Conservation (phyloP, 495 filamentous ascomycete species). For the Massariosphaeria phaeospora region DNA sequence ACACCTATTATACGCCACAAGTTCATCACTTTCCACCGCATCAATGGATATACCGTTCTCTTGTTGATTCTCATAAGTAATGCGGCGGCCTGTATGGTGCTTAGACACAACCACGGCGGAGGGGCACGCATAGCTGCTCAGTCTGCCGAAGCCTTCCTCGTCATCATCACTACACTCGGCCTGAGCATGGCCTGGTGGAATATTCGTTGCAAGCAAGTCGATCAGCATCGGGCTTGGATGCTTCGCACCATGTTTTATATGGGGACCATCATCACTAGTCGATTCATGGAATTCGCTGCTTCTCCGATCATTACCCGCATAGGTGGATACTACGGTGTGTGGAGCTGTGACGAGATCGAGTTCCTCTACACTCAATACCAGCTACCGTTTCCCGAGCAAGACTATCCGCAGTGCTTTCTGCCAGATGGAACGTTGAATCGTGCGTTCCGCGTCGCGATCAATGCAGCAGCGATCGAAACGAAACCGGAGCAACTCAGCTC, state of each 20-base stretch:
- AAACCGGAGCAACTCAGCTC: slow-evolving; percentile 24
- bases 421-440: no score
- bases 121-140: slow-evolving; percentile 43
- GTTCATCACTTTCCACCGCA: slow-evolving; percentile 47
- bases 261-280: slow-evolving; percentile 47
- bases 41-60: slow-evolving; percentile 50
- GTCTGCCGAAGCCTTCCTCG: slow-evolving; percentile 37
- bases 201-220: slow-evolving; percentile 51
- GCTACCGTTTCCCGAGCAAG: no score
- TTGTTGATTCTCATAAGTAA: slow-evolving; percentile 42
- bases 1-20: slow-evolving; percentile 49
- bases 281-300: slow-evolving; percentile 42
- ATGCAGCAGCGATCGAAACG: no score
- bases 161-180: slow-evolving; percentile 38
- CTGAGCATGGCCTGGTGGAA: slow-evolving; percentile 46
- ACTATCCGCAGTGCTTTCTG: no score
- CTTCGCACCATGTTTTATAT: slow-evolving; percentile 48
- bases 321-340: slow-evolving; percentile 38
- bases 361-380: slow-evolving; percentile 38
- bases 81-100: slow-evolving; percentile 45
- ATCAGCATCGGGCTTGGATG: slow-evolving; percentile 56
- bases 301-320: slow-evolving; percentile 37
- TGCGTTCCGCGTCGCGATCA: no score
- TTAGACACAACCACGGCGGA: slow-evolving; percentile 45
- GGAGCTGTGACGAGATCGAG: slow-evolving; percentile 44